phyloP scores from a whole-genome alignment of 208 protist genomes.

The Leishmania martiniquensis region DNA sequence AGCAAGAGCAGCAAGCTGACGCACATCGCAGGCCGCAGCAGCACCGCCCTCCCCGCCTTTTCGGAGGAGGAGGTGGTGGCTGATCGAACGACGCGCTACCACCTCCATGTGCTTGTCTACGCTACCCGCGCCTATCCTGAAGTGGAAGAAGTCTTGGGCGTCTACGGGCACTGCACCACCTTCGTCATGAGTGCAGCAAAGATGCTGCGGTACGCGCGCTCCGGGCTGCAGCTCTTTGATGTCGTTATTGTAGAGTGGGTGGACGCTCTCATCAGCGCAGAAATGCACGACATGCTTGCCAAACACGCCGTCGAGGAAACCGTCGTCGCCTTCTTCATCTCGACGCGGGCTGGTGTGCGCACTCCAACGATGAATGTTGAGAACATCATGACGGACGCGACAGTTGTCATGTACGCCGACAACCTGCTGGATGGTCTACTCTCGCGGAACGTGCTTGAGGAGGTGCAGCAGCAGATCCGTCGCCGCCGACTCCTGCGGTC shows the following conservation, averaged over 20 bases:
- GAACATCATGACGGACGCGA: conserved; percentile 35
- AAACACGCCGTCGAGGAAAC: conserved; percentile 33
- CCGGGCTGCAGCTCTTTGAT: conserved; percentile 59
- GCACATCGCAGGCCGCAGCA: neutral
- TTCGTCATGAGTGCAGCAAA: conserved; percentile 44
- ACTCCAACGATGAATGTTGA: conserved; percentile 32
- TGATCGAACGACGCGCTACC: conserved; percentile 21
- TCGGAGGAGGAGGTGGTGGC: conserved; percentile 8
- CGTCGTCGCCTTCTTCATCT: conserved; percentile 58
- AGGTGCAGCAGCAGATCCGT: conserved; percentile 46
- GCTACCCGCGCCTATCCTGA: conserved; percentile 34
- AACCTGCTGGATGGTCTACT: conserved; percentile 29
- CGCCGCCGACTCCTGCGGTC: conserved; percentile 49
- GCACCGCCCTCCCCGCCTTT: neutral
- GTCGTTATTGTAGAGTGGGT: conserved; percentile 71
- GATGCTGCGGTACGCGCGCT: conserved; percentile 56
- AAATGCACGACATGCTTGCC: conserved; percentile 46
- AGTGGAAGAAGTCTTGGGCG: conserved; percentile 46
- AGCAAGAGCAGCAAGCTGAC: conserved; percentile 2
- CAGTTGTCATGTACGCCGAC: conserved; percentile 28
- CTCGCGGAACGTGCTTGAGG: conserved; percentile 38
- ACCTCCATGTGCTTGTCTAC: conserved; percentile 67
- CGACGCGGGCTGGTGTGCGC: conserved; percentile 24
- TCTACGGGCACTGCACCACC: conserved; percentile 63
- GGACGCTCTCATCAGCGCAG: conserved; percentile 42